Percentiles rank a stretch among this genome's conserved stretches.
These are phyloP conservation scores for Annulohypoxylon nitens DNA, from an alignment of 495 filamentous ascomycete genomes.

Conservation along the genomic window DNA sequence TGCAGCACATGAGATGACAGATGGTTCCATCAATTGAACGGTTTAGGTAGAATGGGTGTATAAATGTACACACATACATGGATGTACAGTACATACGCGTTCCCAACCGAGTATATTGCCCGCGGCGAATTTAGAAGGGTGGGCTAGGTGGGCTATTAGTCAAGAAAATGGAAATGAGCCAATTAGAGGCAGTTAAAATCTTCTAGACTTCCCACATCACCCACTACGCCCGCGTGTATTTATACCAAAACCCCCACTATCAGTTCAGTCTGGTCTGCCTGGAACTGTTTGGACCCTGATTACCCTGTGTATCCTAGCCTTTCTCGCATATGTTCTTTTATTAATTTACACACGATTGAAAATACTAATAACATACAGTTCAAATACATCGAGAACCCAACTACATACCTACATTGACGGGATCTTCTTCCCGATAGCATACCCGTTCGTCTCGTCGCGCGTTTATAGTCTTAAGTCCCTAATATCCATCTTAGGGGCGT, in stretches of 20 bases:
- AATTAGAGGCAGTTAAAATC: conserved; percentile 17
- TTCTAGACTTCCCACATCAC: conserved; percentile 25
- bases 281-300: conserved; percentile 38
- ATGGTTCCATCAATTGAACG: conserved; percentile 1
- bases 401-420: conserved; percentile 3
- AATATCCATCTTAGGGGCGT: not conserved
- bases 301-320: conserved; percentile 7
- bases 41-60: not conserved
- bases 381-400: conserved; percentile 21
- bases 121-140: conserved; percentile 30
- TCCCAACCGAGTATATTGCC: conserved; percentile 36
- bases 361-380: too few species aligned
- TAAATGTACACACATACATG: conserved; percentile 4
- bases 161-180: conserved; percentile 28
- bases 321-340: conserved; percentile 33
- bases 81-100: conserved; percentile 36
- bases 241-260: conserved; percentile 35
- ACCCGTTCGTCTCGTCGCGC: conserved; percentile 10
- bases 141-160: conserved; percentile 36
- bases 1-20: conserved; percentile 18
- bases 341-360: not conserved
- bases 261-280: conserved; percentile 14
- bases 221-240: conserved; percentile 32
- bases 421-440: conserved; percentile 18
- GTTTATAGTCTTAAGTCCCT: not conserved